A percentile compares a stretch with the other conserved stretches of the same genome.
Evolutionary conservation across 2,329 filamentous ascomycete species (phyloP).

Genomic region (Nemania bipapillata): DNA sequence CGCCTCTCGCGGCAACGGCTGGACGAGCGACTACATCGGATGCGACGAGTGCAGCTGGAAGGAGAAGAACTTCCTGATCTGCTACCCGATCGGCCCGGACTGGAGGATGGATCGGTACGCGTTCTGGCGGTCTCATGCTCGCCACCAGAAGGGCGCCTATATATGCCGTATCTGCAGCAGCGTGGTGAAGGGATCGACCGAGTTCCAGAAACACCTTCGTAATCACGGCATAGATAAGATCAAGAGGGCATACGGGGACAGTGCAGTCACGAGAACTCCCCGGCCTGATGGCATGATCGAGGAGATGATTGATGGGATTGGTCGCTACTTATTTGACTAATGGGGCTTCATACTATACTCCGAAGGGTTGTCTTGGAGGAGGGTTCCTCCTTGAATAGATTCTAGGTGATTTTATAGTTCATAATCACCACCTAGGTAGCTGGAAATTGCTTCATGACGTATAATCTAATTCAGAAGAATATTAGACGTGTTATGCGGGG

Average conservation of each 20-base stretch:
- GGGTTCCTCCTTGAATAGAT: too few relatives aligned
- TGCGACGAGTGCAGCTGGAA: not conserved
- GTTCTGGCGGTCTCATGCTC: not conserved
- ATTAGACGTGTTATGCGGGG: too few relatives aligned
- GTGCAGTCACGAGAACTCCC: not conserved
- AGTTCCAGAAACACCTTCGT: not conserved
- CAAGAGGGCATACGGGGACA: not conserved
- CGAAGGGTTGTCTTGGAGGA: not conserved
- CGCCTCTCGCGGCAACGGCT: not conserved
- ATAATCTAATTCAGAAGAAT: too few relatives aligned
- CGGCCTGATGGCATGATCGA: not conserved
- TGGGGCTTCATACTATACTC: not conserved
- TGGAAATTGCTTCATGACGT: too few relatives aligned
- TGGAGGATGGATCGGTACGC: not conserved
- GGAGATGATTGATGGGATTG: not conserved
- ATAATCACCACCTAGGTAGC: too few relatives aligned
- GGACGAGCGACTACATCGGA: not conserved
- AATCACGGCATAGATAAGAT: not conserved
- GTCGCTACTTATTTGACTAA: not conserved
- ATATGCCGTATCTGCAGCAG: not conserved
- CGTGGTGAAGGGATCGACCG: not conserved
- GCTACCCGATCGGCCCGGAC: not conserved
- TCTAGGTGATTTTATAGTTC: too few relatives aligned
- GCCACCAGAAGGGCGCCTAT: not conserved
- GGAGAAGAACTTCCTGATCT: not conserved